Conservation (phyloP, 2,329 filamentous ascomycete genomes). For the Bipolaris bicolor region DNA sequence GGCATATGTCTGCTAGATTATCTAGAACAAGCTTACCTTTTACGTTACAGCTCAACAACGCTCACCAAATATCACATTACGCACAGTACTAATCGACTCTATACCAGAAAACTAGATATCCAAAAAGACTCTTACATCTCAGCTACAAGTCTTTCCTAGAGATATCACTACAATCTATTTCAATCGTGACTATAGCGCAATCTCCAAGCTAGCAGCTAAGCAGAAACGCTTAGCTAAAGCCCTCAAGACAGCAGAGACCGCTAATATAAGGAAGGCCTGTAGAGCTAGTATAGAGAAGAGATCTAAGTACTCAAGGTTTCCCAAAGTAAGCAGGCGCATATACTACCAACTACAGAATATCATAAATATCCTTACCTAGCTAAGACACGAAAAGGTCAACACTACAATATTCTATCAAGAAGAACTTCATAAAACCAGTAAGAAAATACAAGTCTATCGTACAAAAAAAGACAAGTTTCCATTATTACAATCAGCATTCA, state of each 20-base stretch:
- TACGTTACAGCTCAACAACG: too few species aligned
- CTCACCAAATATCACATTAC: too few species aligned
- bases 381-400: constrained; percentile 9
- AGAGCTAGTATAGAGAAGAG: neutral
- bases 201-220: constrained; percentile 1
- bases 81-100: too few species aligned
- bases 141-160: constrained; percentile 15
- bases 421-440: constrained; percentile 7
- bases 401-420: constrained; percentile 2
- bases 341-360: neutral
- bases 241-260: constrained; percentile 12
- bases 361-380: neutral
- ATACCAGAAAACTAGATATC: too few species aligned
- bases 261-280: constrained; percentile 4
- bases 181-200: constrained; percentile 14
- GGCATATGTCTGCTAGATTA: too few species aligned
- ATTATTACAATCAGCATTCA: constrained; percentile 10
- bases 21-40: too few species aligned
- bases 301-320: neutral
- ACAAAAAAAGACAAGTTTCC: neutral
- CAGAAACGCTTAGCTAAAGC: constrained; percentile 1
- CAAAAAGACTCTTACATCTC: too few species aligned
- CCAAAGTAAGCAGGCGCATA: neutral
- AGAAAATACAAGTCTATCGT: constrained; percentile 10
- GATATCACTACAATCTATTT: constrained; percentile 12